phyloP scores from a whole-genome alignment of 2,329 filamentous ascomycete genomes.

The Verticillium longisporum region DNA sequence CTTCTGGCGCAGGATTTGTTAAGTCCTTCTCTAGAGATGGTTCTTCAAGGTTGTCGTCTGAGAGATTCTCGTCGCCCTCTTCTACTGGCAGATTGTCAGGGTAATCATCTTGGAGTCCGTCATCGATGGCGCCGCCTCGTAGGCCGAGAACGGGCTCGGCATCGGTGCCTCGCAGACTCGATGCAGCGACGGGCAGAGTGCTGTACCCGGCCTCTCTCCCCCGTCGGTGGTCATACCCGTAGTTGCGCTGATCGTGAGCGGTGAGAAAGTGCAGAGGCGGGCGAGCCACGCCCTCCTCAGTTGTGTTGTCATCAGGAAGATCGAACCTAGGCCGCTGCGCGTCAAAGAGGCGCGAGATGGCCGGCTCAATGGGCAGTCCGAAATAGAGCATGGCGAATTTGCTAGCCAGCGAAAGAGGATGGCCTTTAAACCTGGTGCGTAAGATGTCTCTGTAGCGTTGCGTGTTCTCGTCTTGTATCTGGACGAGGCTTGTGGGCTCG shows the following conservation, averaged over 20 bases:
- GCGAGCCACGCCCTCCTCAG: constrained; percentile 13
- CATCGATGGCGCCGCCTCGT: constrained; percentile 5
- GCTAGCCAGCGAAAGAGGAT: constrained; percentile 21
- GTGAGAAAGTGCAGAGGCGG: constrained; percentile 25
- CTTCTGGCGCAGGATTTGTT: neutral
- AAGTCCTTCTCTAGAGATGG: too few species aligned
- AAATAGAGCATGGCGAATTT: constrained; percentile 41
- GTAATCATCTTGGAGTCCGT: neutral
- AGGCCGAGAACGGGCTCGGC: constrained; percentile 1
- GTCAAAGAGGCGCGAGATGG: constrained; percentile 14
- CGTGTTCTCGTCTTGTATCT: constrained; percentile 23
- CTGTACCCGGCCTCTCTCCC: constrained; percentile 11
- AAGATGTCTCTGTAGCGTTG: constrained; percentile 22
- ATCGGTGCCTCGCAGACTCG: neutral
- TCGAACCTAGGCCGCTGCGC: constrained; percentile 17
- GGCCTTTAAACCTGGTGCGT: constrained; percentile 19
- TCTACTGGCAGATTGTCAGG: too few species aligned
- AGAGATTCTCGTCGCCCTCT: too few species aligned
- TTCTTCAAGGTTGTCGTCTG: too few species aligned
- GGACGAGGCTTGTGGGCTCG: constrained; percentile 17
- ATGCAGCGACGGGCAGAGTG: constrained; percentile 6
- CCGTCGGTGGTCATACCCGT: constrained; percentile 16
- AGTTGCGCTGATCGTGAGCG: constrained; percentile 20
- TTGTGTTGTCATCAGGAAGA: constrained; percentile 11
- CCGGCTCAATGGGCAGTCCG: constrained; percentile 35